Percentiles rank a stretch among this genome's conserved stretches.
Conservation (phyloP, 1,139 yeast genomes). For the Sugiyamaella pinicola region DNA sequence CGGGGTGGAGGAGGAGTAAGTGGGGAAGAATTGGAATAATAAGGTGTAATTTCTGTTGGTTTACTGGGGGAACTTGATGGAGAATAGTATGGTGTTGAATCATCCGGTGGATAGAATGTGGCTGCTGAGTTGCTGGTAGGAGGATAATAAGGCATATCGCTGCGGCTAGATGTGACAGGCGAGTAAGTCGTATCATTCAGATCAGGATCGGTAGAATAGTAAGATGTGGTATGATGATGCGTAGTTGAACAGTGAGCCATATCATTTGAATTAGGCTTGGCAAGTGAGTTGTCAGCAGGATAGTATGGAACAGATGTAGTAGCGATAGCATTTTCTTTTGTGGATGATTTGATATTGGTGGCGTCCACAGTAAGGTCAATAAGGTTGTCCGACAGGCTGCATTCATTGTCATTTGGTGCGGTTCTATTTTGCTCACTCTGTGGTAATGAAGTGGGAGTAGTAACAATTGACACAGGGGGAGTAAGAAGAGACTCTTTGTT, state of each 20-base stretch:
- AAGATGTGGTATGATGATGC: too few species aligned
- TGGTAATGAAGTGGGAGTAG: neutral
- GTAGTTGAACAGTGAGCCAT: too few species aligned
- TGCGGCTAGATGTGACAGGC: neutral
- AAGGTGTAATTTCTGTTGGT: neutral
- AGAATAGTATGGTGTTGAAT: neutral
- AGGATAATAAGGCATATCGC: neutral
- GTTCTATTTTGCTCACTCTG: neutral
- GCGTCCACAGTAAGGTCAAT: too few species aligned
- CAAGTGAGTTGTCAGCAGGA: too few species aligned
- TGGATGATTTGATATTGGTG: too few species aligned
- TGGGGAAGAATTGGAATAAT: neutral
- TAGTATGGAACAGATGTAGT: too few species aligned
- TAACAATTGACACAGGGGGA: conserved; percentile 7
- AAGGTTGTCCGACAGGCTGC: too few species aligned
- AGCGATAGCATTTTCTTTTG: too few species aligned
- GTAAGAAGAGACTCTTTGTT: neutral
- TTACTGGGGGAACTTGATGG: neutral
- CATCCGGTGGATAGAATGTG: too few species aligned
- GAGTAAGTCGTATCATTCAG: neutral
- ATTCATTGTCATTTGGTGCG: too few species aligned
- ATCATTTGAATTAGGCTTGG: too few species aligned
- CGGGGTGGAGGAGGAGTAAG: conserved; percentile 11
- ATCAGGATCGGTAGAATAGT: neutral
- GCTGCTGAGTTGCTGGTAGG: neutral